Percentiles rank a stretch among this genome's conserved stretches.
These are phyloP conservation scores for Iberis pinnata DNA, from an alignment of 345 rosid genomes.

Conservation along the genomic window DNA sequence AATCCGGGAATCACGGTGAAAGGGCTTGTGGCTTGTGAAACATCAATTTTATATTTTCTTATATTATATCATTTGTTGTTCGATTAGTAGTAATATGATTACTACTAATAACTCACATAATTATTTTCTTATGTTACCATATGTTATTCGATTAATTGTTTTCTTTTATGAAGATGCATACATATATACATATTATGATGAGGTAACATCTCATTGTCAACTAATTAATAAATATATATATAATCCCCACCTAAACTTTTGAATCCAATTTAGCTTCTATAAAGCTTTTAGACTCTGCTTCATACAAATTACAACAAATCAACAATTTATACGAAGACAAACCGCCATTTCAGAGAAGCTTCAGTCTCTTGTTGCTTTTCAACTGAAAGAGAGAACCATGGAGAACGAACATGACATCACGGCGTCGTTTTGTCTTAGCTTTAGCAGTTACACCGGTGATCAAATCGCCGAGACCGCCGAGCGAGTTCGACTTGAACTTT, in stretches of 20 bases:
- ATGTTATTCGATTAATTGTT: background rate
- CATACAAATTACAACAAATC: too few species aligned
- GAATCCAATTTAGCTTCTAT: background rate
- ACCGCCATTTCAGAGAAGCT: background rate
- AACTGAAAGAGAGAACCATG: too few species aligned
- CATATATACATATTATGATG: too few species aligned
- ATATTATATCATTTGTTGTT: too few species aligned
- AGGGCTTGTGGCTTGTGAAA: too few species aligned
- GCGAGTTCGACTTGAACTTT: conserved; percentile 29
- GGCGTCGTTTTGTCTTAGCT: conserved; percentile 56
- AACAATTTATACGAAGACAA: background rate
- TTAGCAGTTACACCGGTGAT: conserved; percentile 46
- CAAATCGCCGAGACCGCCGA: conserved; percentile 32
- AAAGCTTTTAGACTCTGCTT: background rate
- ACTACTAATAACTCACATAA: too few species aligned
- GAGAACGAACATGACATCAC: conserved; percentile 28
- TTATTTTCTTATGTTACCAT: background rate
- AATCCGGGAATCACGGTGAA: too few species aligned
- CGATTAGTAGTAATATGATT: too few species aligned
- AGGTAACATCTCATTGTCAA: conserved; percentile 12
- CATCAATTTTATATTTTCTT: too few species aligned
- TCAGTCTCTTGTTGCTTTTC: background rate
- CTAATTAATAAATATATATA: background rate
- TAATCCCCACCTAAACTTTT: conserved; percentile 11
- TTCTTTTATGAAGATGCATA: background rate